Evolutionary conservation across 331 rosid species (phyloP), one percentile per base, ranked within the genome.

Genomic region (Malus hybrid): DNA sequence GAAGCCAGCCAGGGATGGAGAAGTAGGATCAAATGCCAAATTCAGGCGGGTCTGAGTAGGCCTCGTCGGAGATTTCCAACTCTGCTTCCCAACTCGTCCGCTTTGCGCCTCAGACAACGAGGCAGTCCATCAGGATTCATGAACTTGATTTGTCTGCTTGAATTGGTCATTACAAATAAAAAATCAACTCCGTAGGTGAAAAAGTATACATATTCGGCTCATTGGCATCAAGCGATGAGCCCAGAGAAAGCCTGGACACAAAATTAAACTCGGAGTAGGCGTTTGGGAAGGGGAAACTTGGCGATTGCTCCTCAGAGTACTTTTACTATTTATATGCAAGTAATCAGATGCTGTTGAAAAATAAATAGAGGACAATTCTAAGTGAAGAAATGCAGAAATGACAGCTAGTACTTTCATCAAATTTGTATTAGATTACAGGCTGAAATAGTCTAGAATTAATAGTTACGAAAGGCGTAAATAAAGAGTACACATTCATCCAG

Each of bases 71-170:
- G 29, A 64, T 76, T 69, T 73, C 82, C 84, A 70, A 81, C 79
- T 31, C 73, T 75, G 78, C 69, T 77, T 72, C 80, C 74, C 80
- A 74, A 79, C 77, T 80, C 71, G 71, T 81, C 71, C 82, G 85
- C 57, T 55, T 54, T 71, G 77, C 81, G 72, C 77, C 77, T 80
- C 69, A 68, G 64, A 68, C 70, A 68, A 33, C 76, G 73, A 59
- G 48, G 83, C 70, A 72, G 22, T 32, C 78, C 72, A 68, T 80
- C 86, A 83, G 73, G 80, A 77, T 80, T 59, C 56, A 15, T 27
- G 77, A 61, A 77, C 72, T 81, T 84, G 75, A 67, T 74, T 72
- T 79, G 32, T 73, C 70, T 70, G 60, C 87, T 82, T 77, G 66
- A 78, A 80, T 72, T 55, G 73, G 48, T 63, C 79, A 84, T 34